Evolutionary conservation across 306 rosid genomes (phyloP).

Genomic region (Cyclanthera cordifolia): DNA sequence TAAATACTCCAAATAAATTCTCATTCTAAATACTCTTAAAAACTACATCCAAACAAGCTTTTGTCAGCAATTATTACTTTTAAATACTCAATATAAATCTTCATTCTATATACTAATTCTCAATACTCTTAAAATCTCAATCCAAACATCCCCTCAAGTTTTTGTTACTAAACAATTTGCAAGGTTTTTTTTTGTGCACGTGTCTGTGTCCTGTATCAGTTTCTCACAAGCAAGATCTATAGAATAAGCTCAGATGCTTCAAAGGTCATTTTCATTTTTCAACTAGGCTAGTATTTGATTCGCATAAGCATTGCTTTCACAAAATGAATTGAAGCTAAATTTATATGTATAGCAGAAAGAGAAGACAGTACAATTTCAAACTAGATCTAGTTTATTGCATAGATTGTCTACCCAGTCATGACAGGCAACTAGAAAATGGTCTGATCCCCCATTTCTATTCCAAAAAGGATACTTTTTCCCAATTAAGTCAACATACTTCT

Average conservation of each 20-base stretch:
- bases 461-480: conserved; percentile 55
- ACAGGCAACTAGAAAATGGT: conserved; percentile 90
- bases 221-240: too few species aligned
- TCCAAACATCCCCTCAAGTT: too few species aligned
- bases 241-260: too few species aligned
- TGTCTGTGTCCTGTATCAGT: too few species aligned
- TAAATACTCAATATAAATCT: too few species aligned
- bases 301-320: not conserved
- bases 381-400: conserved; percentile 3
- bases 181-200: not conserved
- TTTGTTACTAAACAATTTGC: not conserved
- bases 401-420: conserved; percentile 74
- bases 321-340: not conserved
- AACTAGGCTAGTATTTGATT: not conserved
- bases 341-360: not conserved
- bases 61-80: too few species aligned
- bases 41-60: too few species aligned
- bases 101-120: too few species aligned
- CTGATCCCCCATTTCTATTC: conserved; percentile 84
- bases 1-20: too few species aligned
- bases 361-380: not conserved
- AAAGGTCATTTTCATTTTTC: not conserved
- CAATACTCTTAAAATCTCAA: too few species aligned
- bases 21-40: too few species aligned
- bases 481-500: conserved; percentile 48